These are phyloP conservation scores for Saccharomycopsis capsularis DNA, from an alignment of 805 yeast genomes.

Conservation along the genomic window DNA sequence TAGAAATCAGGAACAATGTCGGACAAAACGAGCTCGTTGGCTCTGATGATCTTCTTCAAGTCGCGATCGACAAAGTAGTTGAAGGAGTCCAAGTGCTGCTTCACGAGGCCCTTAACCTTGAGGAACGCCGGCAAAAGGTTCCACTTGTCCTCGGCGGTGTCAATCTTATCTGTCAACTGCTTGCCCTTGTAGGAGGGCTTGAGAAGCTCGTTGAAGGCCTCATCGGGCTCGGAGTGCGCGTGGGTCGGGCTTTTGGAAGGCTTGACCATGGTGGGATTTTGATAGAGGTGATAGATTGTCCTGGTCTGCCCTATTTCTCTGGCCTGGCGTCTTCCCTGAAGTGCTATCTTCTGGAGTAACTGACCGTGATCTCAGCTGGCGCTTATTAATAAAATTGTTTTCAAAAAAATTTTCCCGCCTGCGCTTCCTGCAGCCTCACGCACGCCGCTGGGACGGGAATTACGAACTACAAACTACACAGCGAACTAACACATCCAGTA, in stretches of 20 bases:
- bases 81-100: conserved; percentile 97
- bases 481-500: too few relatives aligned
- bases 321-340: too few relatives aligned
- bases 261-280: neutral
- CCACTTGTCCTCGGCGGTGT: conserved; percentile 96
- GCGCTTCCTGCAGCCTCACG: too few relatives aligned
- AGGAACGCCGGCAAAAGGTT: conserved; percentile 90
- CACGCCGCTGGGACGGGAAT: too few relatives aligned
- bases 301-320: too few relatives aligned
- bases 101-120: conserved; percentile 91
- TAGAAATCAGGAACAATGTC: conserved; percentile 98
- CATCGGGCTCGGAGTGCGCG: conserved; percentile 35
- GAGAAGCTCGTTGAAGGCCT: conserved; percentile 66
- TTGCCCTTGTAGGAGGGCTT: conserved; percentile 84
- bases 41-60: conserved; percentile 82
- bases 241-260: neutral
- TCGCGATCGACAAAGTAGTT: conserved; percentile 93
- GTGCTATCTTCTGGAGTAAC: too few relatives aligned
- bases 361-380: too few relatives aligned
- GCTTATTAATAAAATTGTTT: too few relatives aligned
- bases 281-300: neutral
- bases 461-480: too few relatives aligned
- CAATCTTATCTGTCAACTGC: conserved; percentile 75
- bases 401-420: too few relatives aligned
- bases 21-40: conserved; percentile 80